phyloP scores from a whole-genome alignment of 805 yeast genomes.

The Kodamaea fukazawae region DNA sequence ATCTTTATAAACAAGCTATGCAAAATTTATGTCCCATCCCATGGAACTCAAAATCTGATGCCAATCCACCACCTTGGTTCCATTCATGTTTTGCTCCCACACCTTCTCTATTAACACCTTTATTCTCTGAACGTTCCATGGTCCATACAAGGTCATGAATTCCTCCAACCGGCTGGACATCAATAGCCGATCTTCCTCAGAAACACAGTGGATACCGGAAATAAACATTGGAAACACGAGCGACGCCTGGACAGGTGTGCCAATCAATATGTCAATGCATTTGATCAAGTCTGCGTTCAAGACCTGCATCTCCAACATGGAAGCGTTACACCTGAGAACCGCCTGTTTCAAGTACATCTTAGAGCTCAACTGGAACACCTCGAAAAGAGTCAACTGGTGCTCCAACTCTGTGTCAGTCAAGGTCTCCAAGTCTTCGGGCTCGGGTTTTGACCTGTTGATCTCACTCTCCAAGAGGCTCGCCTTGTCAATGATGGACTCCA shows the following conservation, averaged over 20 bases:
- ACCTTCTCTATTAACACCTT: slow-evolving; percentile 44
- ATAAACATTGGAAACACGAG: slow-evolving; percentile 76
- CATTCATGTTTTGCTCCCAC: slow-evolving; percentile 49
- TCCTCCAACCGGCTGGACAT: slow-evolving; percentile 54
- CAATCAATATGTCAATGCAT: slow-evolving; percentile 60
- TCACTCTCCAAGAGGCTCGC: slow-evolving; percentile 44
- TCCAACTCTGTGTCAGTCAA: slow-evolving; percentile 51
- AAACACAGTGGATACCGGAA: slow-evolving; percentile 67
- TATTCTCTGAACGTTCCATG: slow-evolving; percentile 56
- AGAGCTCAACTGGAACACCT: slow-evolving; percentile 66
- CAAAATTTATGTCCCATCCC: slow-evolving; percentile 81
- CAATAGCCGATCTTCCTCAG: slow-evolving; percentile 46
- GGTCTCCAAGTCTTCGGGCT: slow-evolving; percentile 41
- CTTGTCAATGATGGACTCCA: slow-evolving; percentile 28
- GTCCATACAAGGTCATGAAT: slow-evolving; percentile 61
- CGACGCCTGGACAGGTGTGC: slow-evolving; percentile 66
- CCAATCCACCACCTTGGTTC: slow-evolving; percentile 71
- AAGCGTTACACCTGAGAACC: slow-evolving; percentile 56
- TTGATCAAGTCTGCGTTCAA: slow-evolving; percentile 52
- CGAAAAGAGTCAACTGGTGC: slow-evolving; percentile 67
- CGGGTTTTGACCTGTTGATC: slow-evolving; percentile 53
- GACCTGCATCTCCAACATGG: slow-evolving; percentile 61
- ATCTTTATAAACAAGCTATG: no score
- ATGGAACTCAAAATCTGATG: slow-evolving; percentile 58
- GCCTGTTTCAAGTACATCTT: slow-evolving; percentile 66